These are phyloP conservation scores for Pilasporangium apinafurcum DNA, from an alignment of 352 stramenopile species.

Conservation along the genomic window DNA sequence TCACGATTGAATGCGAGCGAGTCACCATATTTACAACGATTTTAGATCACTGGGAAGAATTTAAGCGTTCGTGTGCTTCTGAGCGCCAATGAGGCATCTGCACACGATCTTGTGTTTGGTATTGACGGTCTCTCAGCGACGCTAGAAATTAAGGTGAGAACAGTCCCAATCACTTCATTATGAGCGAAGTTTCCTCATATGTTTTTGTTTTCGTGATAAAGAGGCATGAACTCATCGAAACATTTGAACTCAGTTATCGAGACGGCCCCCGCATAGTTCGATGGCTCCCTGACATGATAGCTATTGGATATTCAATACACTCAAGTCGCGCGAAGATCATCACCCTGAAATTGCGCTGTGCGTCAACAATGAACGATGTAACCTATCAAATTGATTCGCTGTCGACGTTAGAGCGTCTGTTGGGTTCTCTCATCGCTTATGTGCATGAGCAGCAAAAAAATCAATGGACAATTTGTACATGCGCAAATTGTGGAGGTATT, in stretches of 20 bases:
- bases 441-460: conserved; percentile 40
- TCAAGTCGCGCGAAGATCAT: conserved; percentile 47
- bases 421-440: conserved; percentile 30
- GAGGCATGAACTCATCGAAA: conserved; percentile 38
- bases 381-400: conserved; percentile 54
- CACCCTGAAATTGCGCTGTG: conserved; percentile 31
- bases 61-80: conserved; percentile 44
- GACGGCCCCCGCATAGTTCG: conserved; percentile 32
- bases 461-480: conserved; percentile 36
- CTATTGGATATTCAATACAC: conserved; percentile 45
- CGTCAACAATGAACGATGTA: conserved; percentile 19
- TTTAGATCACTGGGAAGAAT: conserved; percentile 5
- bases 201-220: conserved; percentile 4
- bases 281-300: conserved; percentile 40
- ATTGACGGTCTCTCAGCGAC: conserved; percentile 58
- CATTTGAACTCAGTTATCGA: conserved; percentile 3
- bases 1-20: not conserved
- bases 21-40: too few relatives aligned
- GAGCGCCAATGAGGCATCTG: conserved; percentile 48
- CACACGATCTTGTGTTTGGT: conserved; percentile 51
- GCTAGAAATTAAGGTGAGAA: conserved; percentile 51
- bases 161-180: not conserved
- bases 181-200: not conserved
- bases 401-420: conserved; percentile 24
- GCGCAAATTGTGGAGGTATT: conserved; percentile 48